These are phyloP conservation scores for Pichia phayaonensis DNA, from an alignment of 805 yeast species.

Conservation along the genomic window DNA sequence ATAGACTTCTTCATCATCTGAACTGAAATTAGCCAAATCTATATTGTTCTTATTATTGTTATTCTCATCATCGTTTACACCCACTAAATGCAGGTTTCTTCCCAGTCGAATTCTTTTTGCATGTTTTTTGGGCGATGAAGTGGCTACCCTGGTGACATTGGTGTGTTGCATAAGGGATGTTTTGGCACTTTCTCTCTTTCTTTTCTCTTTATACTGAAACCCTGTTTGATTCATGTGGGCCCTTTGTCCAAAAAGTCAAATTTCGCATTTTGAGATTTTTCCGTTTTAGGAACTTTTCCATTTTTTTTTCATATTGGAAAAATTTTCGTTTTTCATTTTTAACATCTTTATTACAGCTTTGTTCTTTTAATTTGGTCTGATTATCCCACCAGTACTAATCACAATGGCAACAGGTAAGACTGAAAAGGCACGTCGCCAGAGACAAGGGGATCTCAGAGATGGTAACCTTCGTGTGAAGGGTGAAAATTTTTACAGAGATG, in stretches of 20 bases:
- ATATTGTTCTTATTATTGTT: too few relatives aligned
- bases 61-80: neutral
- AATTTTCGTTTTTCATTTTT: neutral
- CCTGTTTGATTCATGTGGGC: neutral
- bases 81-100: neutral
- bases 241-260: neutral
- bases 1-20: neutral
- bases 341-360: neutral
- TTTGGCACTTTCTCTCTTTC: too few relatives aligned
- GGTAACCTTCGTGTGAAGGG: conserved; percentile 94
- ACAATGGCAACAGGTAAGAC: conserved; percentile 90
- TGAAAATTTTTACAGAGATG: conserved; percentile 93
- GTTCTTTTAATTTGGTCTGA: neutral
- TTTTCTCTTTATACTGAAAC: neutral
- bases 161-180: neutral
- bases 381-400: neutral
- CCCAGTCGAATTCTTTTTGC: neutral
- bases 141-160: neutral
- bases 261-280: neutral
- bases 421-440: conserved; percentile 78
- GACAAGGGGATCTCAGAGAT: conserved; percentile 75
- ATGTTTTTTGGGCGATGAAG: conserved; percentile 2
- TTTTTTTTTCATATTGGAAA: neutral
- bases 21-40: neutral
- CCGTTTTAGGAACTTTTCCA: neutral